These are phyloP conservation scores for Begonia loranthoides DNA, from an alignment of 306 rosid genomes.

Conservation along the genomic window DNA sequence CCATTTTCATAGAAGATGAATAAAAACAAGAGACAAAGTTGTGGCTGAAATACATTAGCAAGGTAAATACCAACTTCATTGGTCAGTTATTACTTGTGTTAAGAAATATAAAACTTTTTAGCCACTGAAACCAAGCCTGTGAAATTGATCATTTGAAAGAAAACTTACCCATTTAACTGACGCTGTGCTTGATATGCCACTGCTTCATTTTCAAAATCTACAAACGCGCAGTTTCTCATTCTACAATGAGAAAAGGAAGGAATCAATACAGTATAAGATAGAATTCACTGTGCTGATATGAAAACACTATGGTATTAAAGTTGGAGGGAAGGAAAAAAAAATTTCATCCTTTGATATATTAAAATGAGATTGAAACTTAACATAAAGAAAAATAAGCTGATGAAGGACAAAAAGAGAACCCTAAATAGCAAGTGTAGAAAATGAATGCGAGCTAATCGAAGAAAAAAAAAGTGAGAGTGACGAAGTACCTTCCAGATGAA, in stretches of 20 bases:
- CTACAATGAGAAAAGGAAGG: slow-evolving; percentile 16
- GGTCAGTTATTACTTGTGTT: too few species aligned
- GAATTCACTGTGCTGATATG: not conserved
- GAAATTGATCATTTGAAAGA: not conserved
- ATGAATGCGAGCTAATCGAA: too few species aligned
- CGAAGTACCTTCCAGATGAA: slow-evolving; percentile 27
- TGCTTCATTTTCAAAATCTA: slow-evolving; percentile 53
- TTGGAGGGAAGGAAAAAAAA: not conserved
- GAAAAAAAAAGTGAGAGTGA: not conserved
- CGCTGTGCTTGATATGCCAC: slow-evolving; percentile 63
- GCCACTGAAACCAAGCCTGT: too few species aligned
- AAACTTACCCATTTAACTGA: slow-evolving; percentile 49
- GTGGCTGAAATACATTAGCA: too few species aligned
- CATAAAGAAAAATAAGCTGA: too few species aligned
- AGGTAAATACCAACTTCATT: too few species aligned
- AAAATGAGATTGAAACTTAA: not conserved
- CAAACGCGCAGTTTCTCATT: slow-evolving; percentile 68
- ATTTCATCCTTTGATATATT: not conserved
- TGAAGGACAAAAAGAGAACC: too few species aligned
- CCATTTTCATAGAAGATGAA: too few species aligned
- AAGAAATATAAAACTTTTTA: too few species aligned
- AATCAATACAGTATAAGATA: not conserved
- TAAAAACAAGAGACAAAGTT: too few species aligned
- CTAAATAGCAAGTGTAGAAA: too few species aligned
- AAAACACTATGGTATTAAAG: too few species aligned